Conservation (phyloP, 306 rosid species). For the Quercus parvula region DNA sequence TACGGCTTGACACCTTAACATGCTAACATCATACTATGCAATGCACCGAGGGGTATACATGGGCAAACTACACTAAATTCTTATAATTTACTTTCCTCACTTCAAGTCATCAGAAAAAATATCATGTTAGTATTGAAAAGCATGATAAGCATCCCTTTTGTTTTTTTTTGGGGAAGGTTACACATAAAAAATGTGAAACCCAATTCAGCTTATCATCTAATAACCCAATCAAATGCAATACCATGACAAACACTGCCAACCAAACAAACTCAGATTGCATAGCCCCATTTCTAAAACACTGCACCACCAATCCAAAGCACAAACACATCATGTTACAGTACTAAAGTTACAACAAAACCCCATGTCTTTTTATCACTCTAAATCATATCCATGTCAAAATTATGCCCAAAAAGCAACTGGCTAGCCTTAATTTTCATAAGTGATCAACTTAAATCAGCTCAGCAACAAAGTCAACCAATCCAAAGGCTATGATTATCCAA, state of each 20-base stretch:
- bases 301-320: not conserved
- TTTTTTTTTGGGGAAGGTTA: not conserved
- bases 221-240: not conserved
- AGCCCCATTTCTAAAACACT: not conserved
- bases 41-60: not conserved
- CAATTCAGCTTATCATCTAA: not conserved
- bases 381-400: not conserved
- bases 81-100: not conserved
- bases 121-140: not conserved
- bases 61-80: not conserved
- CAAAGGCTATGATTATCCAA: not conserved
- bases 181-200: not conserved
- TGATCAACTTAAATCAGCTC: constrained; percentile 14
- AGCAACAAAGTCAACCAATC: constrained; percentile 17
- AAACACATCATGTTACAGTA: not conserved
- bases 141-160: not conserved
- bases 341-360: not conserved
- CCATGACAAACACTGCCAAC: not conserved
- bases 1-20: not conserved
- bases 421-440: not conserved
- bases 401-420: not conserved
- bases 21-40: not conserved
- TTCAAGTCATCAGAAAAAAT: not conserved
- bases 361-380: not conserved
- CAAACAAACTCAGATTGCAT: not conserved